Evolutionary conservation across 495 filamentous ascomycete genomes (phyloP).

Genomic region (Penicillium lividum): DNA sequence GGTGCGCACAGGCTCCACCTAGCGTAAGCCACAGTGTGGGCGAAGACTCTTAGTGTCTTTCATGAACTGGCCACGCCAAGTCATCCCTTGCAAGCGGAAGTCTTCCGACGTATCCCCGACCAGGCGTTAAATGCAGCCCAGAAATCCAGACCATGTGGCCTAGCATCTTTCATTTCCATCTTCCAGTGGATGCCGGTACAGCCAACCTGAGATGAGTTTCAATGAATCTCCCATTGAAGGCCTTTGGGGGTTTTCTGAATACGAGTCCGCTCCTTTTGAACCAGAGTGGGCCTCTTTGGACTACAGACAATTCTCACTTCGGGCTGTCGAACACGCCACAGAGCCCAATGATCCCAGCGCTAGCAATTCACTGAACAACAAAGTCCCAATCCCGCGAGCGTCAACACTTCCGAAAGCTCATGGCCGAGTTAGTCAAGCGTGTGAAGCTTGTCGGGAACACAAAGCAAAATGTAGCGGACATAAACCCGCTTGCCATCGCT

Average conservation of each 20-base stretch:
- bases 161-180: neutral
- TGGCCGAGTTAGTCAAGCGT: conserved; percentile 55
- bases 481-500: conserved; percentile 57
- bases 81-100: neutral
- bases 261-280: neutral
- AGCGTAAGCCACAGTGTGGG: neutral
- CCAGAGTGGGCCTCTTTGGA: neutral
- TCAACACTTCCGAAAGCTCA: conserved; percentile 2
- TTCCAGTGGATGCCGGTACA: neutral
- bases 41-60: neutral
- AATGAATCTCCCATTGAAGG: neutral
- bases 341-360: neutral
- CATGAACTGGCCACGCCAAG: neutral
- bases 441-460: conserved; percentile 72
- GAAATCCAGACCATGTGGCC: neutral
- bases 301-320: neutral
- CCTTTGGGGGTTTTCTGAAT: neutral
- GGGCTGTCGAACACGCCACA: neutral
- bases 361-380: neutral
- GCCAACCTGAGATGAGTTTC: neutral
- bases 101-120: neutral
- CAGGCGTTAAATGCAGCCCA: neutral
- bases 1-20: neutral
- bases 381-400: conserved; percentile 1
- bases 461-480: conserved; percentile 66